Evolutionary conservation across 2,329 filamentous ascomycete genomes (phyloP).

Genomic region (Aspergillus calidoustus): DNA sequence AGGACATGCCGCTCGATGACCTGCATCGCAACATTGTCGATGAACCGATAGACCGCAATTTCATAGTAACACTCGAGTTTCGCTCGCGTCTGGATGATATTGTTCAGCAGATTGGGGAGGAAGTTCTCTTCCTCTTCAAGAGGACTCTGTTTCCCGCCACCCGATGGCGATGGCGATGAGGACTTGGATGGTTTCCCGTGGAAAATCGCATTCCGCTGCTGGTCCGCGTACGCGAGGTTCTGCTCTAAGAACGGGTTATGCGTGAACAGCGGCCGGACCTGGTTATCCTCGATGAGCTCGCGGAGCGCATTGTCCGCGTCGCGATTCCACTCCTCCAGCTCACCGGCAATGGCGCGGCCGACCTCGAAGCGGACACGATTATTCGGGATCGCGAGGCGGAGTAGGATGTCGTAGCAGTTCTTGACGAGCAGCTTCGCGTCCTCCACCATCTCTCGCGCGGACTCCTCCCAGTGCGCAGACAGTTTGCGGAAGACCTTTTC

Average conservation of each 20-base stretch:
- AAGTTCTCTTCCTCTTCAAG: background rate
- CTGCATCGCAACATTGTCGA: conserved; percentile 25
- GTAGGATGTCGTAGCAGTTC: conserved; percentile 13
- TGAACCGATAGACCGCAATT: conserved; percentile 18
- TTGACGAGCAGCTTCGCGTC: conserved; percentile 9
- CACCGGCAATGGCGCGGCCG: background rate
- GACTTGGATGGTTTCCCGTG: background rate
- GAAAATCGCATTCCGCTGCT: background rate
- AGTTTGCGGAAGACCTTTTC: conserved; percentile 16
- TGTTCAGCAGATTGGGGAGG: conserved; percentile 11
- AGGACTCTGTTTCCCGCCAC: too few relatives aligned
- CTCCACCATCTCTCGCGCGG: conserved; percentile 1
- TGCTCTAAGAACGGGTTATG: background rate
- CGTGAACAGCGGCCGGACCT: conserved; percentile 11
- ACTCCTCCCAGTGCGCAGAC: conserved; percentile 17
- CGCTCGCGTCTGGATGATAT: conserved; percentile 13
- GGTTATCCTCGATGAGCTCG: conserved; percentile 21
- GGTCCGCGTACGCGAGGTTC: background rate
- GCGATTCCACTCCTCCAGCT: conserved; percentile 16
- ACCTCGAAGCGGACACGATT: conserved; percentile 19
- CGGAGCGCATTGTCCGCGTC: conserved; percentile 12
- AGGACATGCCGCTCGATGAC: conserved; percentile 18
- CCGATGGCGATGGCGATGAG: too few relatives aligned
- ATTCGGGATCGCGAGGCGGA: conserved; percentile 20
- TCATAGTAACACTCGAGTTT: conserved; percentile 17